These are phyloP conservation scores for Ganoderma boninense DNA, from an alignment of 1,284 basidiomycete species.

Conservation along the genomic window DNA sequence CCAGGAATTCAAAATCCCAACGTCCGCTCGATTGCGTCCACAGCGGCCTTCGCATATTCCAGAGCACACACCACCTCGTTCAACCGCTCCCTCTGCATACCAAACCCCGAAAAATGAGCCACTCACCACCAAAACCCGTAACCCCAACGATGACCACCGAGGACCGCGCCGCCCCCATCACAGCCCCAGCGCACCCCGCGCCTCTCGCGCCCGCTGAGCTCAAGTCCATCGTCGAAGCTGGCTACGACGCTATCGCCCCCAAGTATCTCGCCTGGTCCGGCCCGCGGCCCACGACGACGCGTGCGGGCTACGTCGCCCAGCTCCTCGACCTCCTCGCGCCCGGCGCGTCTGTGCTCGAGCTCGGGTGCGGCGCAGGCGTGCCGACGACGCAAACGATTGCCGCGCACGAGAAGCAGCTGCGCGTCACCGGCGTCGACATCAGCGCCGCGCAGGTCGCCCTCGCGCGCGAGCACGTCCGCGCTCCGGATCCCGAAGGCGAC, in stretches of 20 bases:
- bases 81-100: neutral
- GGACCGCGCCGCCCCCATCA: neutral
- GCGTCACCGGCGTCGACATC: neutral
- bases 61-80: too few species aligned
- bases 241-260: constrained; percentile 5
- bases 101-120: neutral
- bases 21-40: neutral
- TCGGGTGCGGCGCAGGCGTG: constrained; percentile 6
- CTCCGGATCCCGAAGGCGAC: neutral
- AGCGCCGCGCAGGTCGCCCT: neutral
- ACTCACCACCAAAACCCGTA: neutral
- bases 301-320: constrained; percentile 2
- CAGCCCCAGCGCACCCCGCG: neutral
- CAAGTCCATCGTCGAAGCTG: constrained; percentile 1
- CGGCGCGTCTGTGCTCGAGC: neutral
- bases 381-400: constrained; percentile 5
- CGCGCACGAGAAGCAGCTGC: neutral
- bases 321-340: neutral
- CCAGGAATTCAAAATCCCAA: neutral
- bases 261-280: constrained; percentile 10
- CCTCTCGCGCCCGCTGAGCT: neutral
- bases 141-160: neutral
- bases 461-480: constrained; percentile 3
- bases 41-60: neutral
- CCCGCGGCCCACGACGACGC: constrained; percentile 7